Base-by-base conservation (phyloP, 2,329 filamentous ascomycete genomes). In the Zalaria sp. region DNA sequence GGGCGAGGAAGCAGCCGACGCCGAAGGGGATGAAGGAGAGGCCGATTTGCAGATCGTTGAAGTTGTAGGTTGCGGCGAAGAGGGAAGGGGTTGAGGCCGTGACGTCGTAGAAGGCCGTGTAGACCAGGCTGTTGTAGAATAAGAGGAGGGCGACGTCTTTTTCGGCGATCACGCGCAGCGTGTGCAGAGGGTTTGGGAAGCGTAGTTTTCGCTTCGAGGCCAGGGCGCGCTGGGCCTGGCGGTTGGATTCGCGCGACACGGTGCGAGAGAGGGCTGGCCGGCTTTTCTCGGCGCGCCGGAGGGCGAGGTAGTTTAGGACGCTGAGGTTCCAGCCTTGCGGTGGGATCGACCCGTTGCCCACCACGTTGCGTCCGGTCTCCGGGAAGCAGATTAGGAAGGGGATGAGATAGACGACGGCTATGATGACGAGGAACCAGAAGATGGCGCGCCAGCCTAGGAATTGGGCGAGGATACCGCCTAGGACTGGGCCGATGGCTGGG, bases 41-140 rank as follows among this genome's bases (percentile, higher is more conserved):
- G 2, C 62, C 62, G 34, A 71, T 61, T 45, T 73, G 58, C 7
- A 73, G 58, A 40, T 68, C 60, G 49, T 59, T 56, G 51, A 70
- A 67, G 25, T 56, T 52, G 47, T 73, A 74, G 3, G 66, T 60
- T 4, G 60, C 44, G 8, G 57, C 51, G 46, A 71, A 68, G 3
- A 67, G 58, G 4, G 64, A 65, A 0, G 71, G 68, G 3, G 70
- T 58, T 1, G 60, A 57, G 2, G 66, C 61, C 31, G 63, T 63
- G 8, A 71, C 57, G 34, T 62, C 62, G 50, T 70, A 69, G 54
- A 66, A 71, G 3, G 60, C 62, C 3, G 65, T 65, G 47, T 71
- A 73, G 27, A 70, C 54, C 39, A 62, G 49, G 43, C 45, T 55
- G 47, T 50, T 57, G 26, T 57, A 59, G 35, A 61, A 45, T 18